phyloP scores from a whole-genome alignment of 257 asterid genomes.

The Dorcoceras hygrometricum region DNA sequence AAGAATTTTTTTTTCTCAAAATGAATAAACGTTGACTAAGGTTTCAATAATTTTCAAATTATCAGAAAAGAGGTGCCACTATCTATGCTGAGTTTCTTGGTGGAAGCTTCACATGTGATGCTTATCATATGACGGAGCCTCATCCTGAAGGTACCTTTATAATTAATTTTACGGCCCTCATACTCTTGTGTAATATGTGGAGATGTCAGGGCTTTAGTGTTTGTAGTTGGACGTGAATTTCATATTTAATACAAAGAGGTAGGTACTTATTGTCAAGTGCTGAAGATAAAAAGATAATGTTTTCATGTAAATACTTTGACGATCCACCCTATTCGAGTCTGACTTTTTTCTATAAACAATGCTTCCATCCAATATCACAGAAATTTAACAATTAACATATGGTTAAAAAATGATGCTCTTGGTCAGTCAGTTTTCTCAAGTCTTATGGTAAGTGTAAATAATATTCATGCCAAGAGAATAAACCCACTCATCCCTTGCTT shows the following conservation, averaged over 20 bases:
- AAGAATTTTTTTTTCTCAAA: too few species aligned
- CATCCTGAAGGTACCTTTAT: slow-evolving; percentile 77
- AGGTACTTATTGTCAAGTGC: background rate
- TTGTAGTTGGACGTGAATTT: background rate
- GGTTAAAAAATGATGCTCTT: background rate
- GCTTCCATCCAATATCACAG: background rate
- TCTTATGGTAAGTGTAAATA: background rate
- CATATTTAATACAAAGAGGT: slow-evolving; percentile 5
- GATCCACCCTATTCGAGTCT: slow-evolving; percentile 2
- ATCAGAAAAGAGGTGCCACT: slow-evolving; percentile 88
- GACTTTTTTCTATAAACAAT: background rate
- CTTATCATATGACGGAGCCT: slow-evolving; percentile 98
- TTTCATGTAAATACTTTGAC: background rate
- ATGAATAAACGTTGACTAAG: background rate
- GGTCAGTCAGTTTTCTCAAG: background rate
- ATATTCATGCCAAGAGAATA: background rate
- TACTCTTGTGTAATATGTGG: slow-evolving; percentile 18
- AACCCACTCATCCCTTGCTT: background rate
- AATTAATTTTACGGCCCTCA: slow-evolving; percentile 17
- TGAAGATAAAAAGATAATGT: background rate
- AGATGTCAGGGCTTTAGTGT: slow-evolving; percentile 8
- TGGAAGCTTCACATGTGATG: slow-evolving; percentile 97
- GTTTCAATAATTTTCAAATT: slow-evolving; percentile 26
- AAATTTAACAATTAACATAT: too few species aligned
- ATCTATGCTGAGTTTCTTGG: slow-evolving; percentile 95